phyloP scores from a whole-genome alignment of 2,329 filamentous ascomycete genomes.

The Arthrinium puccinioides region DNA sequence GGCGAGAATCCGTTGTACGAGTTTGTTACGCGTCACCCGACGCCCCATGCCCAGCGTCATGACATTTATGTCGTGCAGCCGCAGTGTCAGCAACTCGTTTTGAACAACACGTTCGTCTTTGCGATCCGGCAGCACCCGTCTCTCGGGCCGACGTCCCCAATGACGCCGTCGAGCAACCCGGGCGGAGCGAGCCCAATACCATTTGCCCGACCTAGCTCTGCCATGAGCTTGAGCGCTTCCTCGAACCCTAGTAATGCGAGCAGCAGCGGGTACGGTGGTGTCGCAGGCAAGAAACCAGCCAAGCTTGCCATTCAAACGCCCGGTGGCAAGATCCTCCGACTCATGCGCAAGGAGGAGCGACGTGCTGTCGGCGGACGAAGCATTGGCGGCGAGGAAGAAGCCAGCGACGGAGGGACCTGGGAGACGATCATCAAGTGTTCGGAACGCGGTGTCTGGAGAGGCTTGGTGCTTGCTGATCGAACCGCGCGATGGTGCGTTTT shows the following conservation, averaged over 20 bases:
- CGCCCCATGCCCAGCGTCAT: slow-evolving; percentile 93
- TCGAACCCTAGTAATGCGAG: slow-evolving; percentile 50
- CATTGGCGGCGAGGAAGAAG: slow-evolving; percentile 42
- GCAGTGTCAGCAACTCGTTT: slow-evolving; percentile 77
- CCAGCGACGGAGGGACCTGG: slow-evolving; percentile 68
- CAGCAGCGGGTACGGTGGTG: slow-evolving; percentile 34
- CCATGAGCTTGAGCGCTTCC: slow-evolving; percentile 58
- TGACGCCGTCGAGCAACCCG: slow-evolving; percentile 40
- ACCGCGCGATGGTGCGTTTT: slow-evolving; percentile 89
- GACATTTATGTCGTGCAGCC: slow-evolving; percentile 96
- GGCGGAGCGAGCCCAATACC: slow-evolving; percentile 51
- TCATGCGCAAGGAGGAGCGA: slow-evolving; percentile 73
- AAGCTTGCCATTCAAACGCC: slow-evolving; percentile 94
- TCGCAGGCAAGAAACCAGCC: slow-evolving; percentile 70
- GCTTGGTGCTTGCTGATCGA: slow-evolving; percentile 73
- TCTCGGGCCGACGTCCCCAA: slow-evolving; percentile 20
- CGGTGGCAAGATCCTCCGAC: slow-evolving; percentile 83
- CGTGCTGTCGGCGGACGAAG: slow-evolving; percentile 34
- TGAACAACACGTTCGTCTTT: slow-evolving; percentile 98
- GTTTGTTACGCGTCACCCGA: slow-evolving; percentile 88
- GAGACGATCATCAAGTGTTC: slow-evolving; percentile 89
- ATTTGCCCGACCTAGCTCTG: slow-evolving; percentile 52
- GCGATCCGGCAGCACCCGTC: slow-evolving; percentile 88
- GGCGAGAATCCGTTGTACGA: slow-evolving; percentile 93
- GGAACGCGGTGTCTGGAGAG: slow-evolving; percentile 74